Base-by-base conservation (phyloP, 345 rosid genomes). In the Pugionium dolabratum region DNA sequence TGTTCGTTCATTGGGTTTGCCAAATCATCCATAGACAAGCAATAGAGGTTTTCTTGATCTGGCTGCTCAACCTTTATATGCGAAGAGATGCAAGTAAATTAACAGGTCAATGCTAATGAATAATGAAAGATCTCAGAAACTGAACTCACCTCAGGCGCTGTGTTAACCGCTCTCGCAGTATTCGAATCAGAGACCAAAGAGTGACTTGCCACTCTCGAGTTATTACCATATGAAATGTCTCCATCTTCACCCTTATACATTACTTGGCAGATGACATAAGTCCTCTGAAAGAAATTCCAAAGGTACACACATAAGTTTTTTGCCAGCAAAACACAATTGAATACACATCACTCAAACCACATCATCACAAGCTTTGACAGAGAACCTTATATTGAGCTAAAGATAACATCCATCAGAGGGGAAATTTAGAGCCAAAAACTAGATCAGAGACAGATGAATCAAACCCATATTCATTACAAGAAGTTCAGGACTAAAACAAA, bases 201-300 rank as follows among this genome's bases (percentile, higher is more conserved):
- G 3, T 36, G 62, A 49, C 62, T 62, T 43, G 30, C 45, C 29
- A 11, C 69, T 45, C 37, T 62, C 45, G n/a, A 4, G 42, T 27
- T 26, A 51, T 42, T 34, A 49, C 51, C 66, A 44, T 4, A 50
- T 27, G 34, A 7, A 28, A 45, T 27, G 5, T 69, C 59, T 27
- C 9, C 54, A 3, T 28, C 61, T 1, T 54, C 28, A 43, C 74
- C 74, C 3, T 60, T 70, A 46, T 59, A 70, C 74, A n/a, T 60
- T 2, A 70, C 67, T 70, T 61, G 9, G 67, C 74, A 60, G 32
- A 70, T 44, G 52, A 70, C 74, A 28, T 70, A 69, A 2, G 7
- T 52, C 26, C 36, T 70, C 66, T 69, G 66, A 1, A 40, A n/a
- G 29, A 40, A 58, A 67, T 29, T 5, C 47, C 54, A 11, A 56